A percentile compares a stretch with the other conserved stretches of the same genome.
phyloP scores from a whole-genome alignment of 2,329 filamentous ascomycete species.

The Clathrospora elynae region DNA sequence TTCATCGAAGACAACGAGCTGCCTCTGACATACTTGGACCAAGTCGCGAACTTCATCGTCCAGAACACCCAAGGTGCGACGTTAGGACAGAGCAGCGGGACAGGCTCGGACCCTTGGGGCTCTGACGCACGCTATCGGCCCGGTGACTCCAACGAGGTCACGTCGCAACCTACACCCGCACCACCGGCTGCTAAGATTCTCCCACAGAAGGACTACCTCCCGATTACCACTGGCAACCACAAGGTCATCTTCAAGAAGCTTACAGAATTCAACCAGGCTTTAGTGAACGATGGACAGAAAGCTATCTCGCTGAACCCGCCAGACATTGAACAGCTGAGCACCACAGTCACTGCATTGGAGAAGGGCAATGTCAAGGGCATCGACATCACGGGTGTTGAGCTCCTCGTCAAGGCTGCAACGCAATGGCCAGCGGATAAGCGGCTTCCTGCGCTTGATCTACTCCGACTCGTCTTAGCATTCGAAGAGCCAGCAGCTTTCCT shows the following conservation, averaged over 20 bases:
- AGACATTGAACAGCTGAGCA: conserved; percentile 67
- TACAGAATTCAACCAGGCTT: conserved; percentile 71
- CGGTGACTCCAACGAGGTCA: conserved; percentile 59
- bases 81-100: conserved; percentile 64
- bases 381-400: conserved; percentile 61
- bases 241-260: conserved; percentile 77
- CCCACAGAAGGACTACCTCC: conserved; percentile 79
- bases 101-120: conserved; percentile 73
- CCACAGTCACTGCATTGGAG: conserved; percentile 68
- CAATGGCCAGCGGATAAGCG: conserved; percentile 81
- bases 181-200: conserved; percentile 63
- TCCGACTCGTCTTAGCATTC: conserved; percentile 77
- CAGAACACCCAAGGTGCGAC: conserved; percentile 87
- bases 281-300: conserved; percentile 73
- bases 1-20: conserved; percentile 90
- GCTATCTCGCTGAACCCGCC: conserved; percentile 73
- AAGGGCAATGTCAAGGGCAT: conserved; percentile 43
- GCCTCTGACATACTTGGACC: conserved; percentile 84
- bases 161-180: conserved; percentile 41
- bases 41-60: conserved; percentile 90
- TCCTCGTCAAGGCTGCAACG: conserved; percentile 74
- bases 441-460: conserved; percentile 81
- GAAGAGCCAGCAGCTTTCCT: conserved; percentile 67
- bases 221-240: conserved; percentile 74
- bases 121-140: conserved; percentile 79